Conservation (phyloP, 228 moss, liverwort and hornwort genomes). For the Sphagnum magellanicum region DNA sequence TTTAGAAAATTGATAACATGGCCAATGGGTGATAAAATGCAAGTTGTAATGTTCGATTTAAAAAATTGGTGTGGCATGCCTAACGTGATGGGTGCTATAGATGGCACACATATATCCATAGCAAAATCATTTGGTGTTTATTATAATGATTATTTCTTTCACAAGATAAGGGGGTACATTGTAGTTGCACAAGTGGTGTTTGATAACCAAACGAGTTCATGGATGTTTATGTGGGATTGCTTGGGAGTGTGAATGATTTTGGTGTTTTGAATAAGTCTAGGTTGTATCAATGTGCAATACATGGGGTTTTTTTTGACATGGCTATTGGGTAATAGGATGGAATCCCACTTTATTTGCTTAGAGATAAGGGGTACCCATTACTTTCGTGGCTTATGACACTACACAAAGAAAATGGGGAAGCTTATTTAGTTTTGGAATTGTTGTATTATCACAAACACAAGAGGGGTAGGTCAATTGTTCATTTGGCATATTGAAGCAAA, state of each 20-base stretch:
- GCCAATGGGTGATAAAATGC: background rate
- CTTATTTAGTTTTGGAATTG: background rate
- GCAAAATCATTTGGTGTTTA: background rate
- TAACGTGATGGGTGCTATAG: background rate
- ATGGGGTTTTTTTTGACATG: background rate
- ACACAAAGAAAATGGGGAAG: background rate
- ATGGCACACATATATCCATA: background rate
- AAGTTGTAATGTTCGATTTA: background rate
- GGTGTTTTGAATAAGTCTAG: background rate
- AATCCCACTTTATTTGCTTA: background rate
- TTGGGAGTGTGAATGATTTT: background rate
- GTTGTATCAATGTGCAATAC: background rate
- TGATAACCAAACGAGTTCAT: background rate
- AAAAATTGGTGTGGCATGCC: background rate
- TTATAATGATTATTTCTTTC: background rate
- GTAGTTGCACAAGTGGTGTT: background rate
- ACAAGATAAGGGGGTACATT: background rate
- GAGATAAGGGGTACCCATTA: background rate
- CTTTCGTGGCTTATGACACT: background rate
- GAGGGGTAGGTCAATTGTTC: background rate
- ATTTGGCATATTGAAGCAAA: background rate
- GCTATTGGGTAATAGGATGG: background rate
- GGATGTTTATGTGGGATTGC: background rate
- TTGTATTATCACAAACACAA: background rate
- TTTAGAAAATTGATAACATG: background rate